Percentiles rank a stretch among this genome's conserved stretches.
These are phyloP conservation scores for Fusarium nurragi DNA, from an alignment of 2,329 filamentous ascomycete species.

Conservation along the genomic window DNA sequence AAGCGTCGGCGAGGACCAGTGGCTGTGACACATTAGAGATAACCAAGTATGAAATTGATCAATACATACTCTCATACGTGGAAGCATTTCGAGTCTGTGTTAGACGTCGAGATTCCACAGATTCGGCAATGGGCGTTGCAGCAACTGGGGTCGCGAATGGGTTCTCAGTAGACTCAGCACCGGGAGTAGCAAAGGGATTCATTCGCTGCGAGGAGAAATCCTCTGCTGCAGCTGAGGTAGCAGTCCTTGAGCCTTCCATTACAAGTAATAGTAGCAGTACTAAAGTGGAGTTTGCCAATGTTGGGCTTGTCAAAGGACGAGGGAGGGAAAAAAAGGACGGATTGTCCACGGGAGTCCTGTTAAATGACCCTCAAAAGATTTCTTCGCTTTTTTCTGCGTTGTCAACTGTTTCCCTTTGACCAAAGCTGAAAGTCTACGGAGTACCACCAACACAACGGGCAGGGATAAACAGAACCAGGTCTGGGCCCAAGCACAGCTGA, in stretches of 20 bases:
- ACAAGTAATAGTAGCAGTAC: neutral
- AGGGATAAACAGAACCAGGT: neutral
- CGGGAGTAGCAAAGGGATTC: conserved; percentile 27
- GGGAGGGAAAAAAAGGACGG: conserved; percentile 1
- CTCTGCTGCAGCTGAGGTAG: conserved; percentile 20
- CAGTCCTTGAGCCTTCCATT: conserved; percentile 34
- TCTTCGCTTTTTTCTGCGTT: neutral
- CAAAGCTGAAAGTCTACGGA: conserved; percentile 3
- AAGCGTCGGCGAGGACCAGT: conserved; percentile 46
- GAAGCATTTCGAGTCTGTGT: conserved; percentile 17
- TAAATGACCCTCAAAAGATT: conserved; percentile 6
- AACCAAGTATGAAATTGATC: rapidly evolving
- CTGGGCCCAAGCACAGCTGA: neutral
- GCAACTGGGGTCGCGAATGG: conserved; percentile 35
- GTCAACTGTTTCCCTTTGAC: neutral
- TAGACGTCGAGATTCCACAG: conserved; percentile 25
- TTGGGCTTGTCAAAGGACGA: conserved; percentile 19
- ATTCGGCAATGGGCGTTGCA: conserved; percentile 33
- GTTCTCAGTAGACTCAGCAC: conserved; percentile 30
- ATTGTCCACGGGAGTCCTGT: conserved; percentile 8
- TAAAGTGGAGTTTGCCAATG: conserved; percentile 21
- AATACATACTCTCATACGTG: conserved; percentile 24
- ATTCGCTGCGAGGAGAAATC: conserved; percentile 9
- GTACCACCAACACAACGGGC: neutral
- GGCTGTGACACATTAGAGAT: neutral